Conservation (phyloP, 768 basidiomycete species). For the Leccinum boreale region DNA sequence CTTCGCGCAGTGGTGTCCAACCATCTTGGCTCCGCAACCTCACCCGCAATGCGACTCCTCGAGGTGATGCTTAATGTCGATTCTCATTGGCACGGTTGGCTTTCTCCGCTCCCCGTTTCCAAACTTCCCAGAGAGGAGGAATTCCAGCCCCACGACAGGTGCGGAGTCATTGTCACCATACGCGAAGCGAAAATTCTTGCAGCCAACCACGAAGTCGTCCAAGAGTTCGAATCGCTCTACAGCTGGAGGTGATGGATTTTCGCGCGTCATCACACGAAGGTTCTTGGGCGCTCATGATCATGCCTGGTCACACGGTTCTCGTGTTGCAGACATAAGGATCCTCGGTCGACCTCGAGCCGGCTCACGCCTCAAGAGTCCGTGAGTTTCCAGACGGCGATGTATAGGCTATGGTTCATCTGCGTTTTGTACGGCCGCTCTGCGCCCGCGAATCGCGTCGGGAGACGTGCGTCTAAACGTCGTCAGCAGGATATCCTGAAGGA, state of each 20-base stretch:
- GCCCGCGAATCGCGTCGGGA: background rate
- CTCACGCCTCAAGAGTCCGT: background rate
- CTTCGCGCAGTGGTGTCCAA: slow-evolving; percentile 13
- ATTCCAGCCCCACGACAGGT: background rate
- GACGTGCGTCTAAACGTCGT: background rate
- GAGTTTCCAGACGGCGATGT: background rate
- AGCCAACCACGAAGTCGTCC: slow-evolving; percentile 12
- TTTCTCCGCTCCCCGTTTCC: slow-evolving; percentile 4
- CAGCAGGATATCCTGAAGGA: background rate
- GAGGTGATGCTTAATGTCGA: slow-evolving; percentile 12
- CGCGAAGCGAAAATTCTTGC: slow-evolving; percentile 14
- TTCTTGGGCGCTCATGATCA: slow-evolving; percentile 1
- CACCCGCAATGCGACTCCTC: slow-evolving; percentile 15
- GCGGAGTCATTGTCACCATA: background rate
- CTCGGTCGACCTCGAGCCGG: slow-evolving; percentile 1
- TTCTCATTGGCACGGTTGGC: slow-evolving; percentile 11
- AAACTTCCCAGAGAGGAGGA: slow-evolving; percentile 15
- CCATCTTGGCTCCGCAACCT: slow-evolving; percentile 6
- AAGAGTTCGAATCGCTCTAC: slow-evolving; percentile 13
- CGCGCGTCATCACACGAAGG: background rate
- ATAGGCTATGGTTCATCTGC: background rate
- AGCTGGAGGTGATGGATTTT: slow-evolving; percentile 19
- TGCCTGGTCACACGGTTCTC: background rate
- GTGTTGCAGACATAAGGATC: slow-evolving; percentile 35
- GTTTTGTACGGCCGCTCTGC: background rate